These are phyloP conservation scores for Coniochaeta sp. DNA, from an alignment of 2,329 filamentous ascomycete species.

Conservation along the genomic window DNA sequence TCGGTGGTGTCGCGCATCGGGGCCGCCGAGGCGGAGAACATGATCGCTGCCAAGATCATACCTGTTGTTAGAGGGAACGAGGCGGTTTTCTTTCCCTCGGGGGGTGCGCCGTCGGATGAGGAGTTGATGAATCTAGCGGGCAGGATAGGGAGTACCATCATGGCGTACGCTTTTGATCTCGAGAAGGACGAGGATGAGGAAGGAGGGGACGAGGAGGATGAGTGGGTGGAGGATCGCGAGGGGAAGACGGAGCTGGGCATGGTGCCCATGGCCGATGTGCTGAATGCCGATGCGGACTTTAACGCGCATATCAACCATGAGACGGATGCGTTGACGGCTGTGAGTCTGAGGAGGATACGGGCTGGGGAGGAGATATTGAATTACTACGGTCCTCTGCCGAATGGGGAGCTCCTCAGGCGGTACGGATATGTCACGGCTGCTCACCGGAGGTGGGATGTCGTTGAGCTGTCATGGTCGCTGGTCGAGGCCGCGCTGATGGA, in stretches of 20 bases:
- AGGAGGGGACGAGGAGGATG: slow-evolving; percentile 54
- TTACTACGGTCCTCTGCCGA: slow-evolving; percentile 80
- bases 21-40: slow-evolving; percentile 60
- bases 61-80: slow-evolving; percentile 40
- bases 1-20: slow-evolving; percentile 73
- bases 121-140: slow-evolving; percentile 54
- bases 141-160: slow-evolving; percentile 79
- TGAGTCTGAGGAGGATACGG: slow-evolving; percentile 59
- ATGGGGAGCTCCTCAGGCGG: slow-evolving; percentile 72
- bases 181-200: slow-evolving; percentile 40
- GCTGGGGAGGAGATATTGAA: slow-evolving; percentile 76
- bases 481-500: slow-evolving; percentile 14
- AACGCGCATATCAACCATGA: slow-evolving; percentile 61
- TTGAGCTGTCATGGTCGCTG: slow-evolving; percentile 62
- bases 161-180: slow-evolving; percentile 89
- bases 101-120: slow-evolving; percentile 28
- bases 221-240: slow-evolving; percentile 59
- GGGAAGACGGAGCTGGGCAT: slow-evolving; percentile 64
- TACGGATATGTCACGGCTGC: slow-evolving; percentile 83
- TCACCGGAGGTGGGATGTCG: slow-evolving; percentile 74
- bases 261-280: slow-evolving; percentile 83
- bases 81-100: slow-evolving; percentile 35
- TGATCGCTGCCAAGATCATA: slow-evolving; percentile 53
- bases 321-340: slow-evolving; percentile 58
- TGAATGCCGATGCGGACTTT: slow-evolving; percentile 84